A percentile compares a stretch with the other conserved stretches of the same genome.
phyloP scores from a whole-genome alignment of 345 rosid species.

The Microthlaspi erraticum region DNA sequence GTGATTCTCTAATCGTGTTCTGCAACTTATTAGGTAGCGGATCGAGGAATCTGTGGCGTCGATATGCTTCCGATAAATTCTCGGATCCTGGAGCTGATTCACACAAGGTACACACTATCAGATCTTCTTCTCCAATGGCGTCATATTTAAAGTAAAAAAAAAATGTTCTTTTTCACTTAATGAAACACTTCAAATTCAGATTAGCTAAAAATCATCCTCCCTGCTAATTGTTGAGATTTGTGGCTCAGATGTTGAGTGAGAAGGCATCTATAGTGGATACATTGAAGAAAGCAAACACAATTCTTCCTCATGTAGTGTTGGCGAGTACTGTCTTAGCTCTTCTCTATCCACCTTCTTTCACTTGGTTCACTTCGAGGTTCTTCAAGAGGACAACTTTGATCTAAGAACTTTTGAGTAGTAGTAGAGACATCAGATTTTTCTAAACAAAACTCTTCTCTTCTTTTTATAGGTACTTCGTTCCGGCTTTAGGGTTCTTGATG shows the following conservation, averaged over 20 bases:
- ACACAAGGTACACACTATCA: constrained; percentile 44
- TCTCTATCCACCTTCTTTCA: constrained; percentile 87
- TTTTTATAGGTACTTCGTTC: constrained; percentile 82
- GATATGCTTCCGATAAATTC: constrained; percentile 49
- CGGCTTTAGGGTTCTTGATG: constrained; percentile 96
- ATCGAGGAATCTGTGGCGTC: constrained; percentile 49
- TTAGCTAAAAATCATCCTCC: neutral
- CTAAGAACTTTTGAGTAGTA: neutral
- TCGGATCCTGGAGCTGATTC: constrained; percentile 48
- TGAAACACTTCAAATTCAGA: constrained; percentile 15
- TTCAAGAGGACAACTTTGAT: neutral
- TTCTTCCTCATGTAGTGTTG: constrained; percentile 85
- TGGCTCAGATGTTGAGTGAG: constrained; percentile 46
- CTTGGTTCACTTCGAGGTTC: constrained; percentile 95
- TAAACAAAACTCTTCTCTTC: constrained; percentile 5
- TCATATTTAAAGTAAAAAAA: no score
- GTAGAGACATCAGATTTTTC: neutral
- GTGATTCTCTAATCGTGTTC: neutral
- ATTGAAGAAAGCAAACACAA: constrained; percentile 74
- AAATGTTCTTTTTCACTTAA: no score
- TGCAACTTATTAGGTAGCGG: constrained; percentile 38
- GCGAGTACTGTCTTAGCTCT: constrained; percentile 92
- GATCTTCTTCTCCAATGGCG: neutral
- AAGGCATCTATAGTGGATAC: constrained; percentile 54
- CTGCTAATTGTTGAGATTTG: neutral